These are phyloP conservation scores for Penicillium lividum DNA, from an alignment of 495 filamentous ascomycete genomes.

Conservation along the genomic window DNA sequence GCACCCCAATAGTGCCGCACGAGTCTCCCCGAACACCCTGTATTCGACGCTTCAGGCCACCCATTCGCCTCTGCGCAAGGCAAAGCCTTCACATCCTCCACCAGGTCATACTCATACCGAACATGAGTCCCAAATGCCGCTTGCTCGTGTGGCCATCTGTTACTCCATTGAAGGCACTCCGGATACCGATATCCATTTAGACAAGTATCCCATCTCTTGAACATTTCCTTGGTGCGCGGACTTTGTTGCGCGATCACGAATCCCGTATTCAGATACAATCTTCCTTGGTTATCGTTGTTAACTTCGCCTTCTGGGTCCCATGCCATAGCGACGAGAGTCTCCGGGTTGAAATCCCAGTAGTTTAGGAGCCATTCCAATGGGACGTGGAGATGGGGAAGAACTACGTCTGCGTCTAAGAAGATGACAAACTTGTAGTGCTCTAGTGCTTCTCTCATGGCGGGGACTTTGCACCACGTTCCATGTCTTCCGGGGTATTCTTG, in stretches of 20 bases:
- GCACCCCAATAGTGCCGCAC: conserved; percentile 24
- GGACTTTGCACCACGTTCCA: conserved; percentile 52
- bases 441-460: conserved; percentile 45
- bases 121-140: conserved; percentile 39
- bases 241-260: conserved; percentile 42
- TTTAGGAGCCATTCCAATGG: conserved; percentile 57
- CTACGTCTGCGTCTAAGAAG: conserved; percentile 52
- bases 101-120: conserved; percentile 34
- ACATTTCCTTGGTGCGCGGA: conserved; percentile 36
- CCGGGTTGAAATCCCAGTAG: conserved; percentile 48
- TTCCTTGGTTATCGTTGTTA: conserved; percentile 32
- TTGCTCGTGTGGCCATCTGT: conserved; percentile 41
- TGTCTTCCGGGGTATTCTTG: conserved; percentile 20
- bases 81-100: conserved; percentile 37
- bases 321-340: conserved; percentile 48
- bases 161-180: conserved; percentile 32
- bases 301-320: conserved; percentile 33
- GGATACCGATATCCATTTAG: conserved; percentile 29
- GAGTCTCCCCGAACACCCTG: conserved; percentile 19
- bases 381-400: conserved; percentile 49
- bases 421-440: conserved; percentile 49
- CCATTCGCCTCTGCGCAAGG: conserved; percentile 41
- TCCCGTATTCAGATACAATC: conserved; percentile 39
- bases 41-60: conserved; percentile 17
- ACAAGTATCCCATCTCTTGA: conserved; percentile 40